Conservation (phyloP, 2,329 filamentous ascomycete species). For the Talaromyces sp. region DNA sequence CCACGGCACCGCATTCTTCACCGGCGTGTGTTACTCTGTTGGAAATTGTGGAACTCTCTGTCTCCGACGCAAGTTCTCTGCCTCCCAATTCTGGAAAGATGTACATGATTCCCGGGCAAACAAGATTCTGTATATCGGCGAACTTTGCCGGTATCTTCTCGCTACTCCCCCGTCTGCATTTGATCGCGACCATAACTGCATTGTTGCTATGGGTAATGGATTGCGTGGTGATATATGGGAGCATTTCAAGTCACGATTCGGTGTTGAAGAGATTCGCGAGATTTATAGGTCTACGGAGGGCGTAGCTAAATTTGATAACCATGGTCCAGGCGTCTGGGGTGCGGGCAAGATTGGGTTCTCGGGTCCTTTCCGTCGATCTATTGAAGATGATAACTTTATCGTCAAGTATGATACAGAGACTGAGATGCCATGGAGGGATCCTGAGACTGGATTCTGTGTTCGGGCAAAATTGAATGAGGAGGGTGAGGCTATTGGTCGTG, state of each 20-base stretch:
- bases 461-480: constrained; percentile 42
- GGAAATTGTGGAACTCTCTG: constrained; percentile 48
- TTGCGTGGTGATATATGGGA: constrained; percentile 54
- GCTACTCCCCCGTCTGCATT: constrained; percentile 48
- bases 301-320: constrained; percentile 50
- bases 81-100: constrained; percentile 51
- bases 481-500: constrained; percentile 50
- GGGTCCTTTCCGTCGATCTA: constrained; percentile 42
- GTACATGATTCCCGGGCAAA: constrained; percentile 48
- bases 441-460: constrained; percentile 49
- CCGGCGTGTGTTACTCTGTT: constrained; percentile 45
- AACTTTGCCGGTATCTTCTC: constrained; percentile 54
- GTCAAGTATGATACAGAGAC: constrained; percentile 47
- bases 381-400: constrained; percentile 49
- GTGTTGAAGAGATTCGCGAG: constrained; percentile 50
- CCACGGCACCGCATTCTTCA: constrained; percentile 54
- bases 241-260: constrained; percentile 48
- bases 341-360: constrained; percentile 50
- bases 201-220: constrained; percentile 52
- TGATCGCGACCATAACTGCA: constrained; percentile 49
- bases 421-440: constrained; percentile 47
- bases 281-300: constrained; percentile 55
- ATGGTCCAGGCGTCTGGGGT: constrained; percentile 43
- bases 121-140: constrained; percentile 52
- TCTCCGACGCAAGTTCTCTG: constrained; percentile 50